Evolutionary conservation across 176 grass and related monocot species (phyloP).

Genomic region (Ensete ventricosum): DNA sequence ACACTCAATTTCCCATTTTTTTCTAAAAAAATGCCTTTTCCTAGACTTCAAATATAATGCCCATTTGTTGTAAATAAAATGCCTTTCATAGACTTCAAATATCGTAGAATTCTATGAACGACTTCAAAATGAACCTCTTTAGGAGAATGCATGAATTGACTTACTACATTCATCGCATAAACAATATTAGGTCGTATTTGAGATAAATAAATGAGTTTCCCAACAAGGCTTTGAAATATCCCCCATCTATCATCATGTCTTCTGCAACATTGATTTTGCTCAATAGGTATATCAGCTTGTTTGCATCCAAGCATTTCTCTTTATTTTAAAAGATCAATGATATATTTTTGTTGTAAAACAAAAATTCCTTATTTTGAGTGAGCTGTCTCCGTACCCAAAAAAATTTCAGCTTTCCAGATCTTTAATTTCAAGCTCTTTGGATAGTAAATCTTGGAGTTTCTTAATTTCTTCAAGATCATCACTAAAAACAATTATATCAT

Average conservation of each 20-base stretch:
- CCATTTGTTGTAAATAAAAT: too few species aligned
- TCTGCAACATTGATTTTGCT: too few species aligned
- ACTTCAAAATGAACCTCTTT: background rate
- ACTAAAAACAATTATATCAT: too few species aligned
- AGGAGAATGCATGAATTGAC: background rate
- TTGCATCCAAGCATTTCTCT: background rate
- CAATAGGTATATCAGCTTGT: too few species aligned
- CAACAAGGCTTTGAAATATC: background rate
- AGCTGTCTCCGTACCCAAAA: background rate
- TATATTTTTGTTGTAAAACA: background rate
- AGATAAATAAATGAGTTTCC: background rate
- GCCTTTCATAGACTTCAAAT: background rate
- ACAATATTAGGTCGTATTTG: background rate
- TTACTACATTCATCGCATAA: background rate
- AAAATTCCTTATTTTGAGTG: background rate
- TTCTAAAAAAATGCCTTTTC: background rate
- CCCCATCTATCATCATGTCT: too few species aligned
- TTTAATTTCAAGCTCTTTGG: too few species aligned
- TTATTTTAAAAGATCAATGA: background rate
- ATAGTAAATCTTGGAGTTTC: too few species aligned
- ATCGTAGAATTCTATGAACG: background rate
- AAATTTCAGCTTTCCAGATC: too few species aligned
- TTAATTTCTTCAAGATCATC: too few species aligned
- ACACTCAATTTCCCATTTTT: background rate
- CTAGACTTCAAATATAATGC: too few species aligned